Percentiles rank a stretch among this genome's conserved stretches.
phyloP scores from a whole-genome alignment of 2,329 filamentous ascomycete species.

The Clarireedia homoeocarpa region DNA sequence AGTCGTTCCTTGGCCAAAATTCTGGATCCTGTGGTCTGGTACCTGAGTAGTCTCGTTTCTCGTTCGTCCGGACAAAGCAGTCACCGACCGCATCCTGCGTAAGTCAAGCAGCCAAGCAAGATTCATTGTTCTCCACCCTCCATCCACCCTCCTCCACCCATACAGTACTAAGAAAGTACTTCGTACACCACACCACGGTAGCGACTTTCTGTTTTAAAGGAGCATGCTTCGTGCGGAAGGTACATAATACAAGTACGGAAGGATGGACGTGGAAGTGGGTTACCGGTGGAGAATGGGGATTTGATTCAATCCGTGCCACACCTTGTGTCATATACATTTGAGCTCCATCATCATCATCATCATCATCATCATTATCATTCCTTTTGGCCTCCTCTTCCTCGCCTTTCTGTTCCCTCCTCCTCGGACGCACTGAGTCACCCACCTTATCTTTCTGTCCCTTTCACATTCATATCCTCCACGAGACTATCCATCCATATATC shows the following conservation, averaged over 20 bases:
- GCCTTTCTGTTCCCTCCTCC: neutral
- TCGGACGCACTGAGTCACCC: neutral
- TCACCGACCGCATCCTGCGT: no score
- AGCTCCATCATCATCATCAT: neutral
- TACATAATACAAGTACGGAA: no score
- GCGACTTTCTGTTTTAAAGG: no score
- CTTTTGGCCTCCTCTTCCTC: neutral
- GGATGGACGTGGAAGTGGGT: no score
- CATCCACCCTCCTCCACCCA: neutral
- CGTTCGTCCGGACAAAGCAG: neutral
- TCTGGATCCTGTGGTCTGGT: neutral
- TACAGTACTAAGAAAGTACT: neutral
- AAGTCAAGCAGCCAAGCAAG: no score
- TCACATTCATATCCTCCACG: neutral
- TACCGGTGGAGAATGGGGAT: no score
- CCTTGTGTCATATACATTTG: neutral
- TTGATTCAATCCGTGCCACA: neutral
- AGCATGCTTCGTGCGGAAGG: no score
- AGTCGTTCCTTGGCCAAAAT: neutral
- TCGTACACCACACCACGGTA: no score
- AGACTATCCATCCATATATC: neutral
- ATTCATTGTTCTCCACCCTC: neutral
- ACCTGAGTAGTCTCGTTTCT: neutral
- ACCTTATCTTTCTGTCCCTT: neutral
- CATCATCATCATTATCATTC: no score